Conservation (phyloP, 2,329 filamentous ascomycete genomes). For the Aulographum hederae region DNA sequence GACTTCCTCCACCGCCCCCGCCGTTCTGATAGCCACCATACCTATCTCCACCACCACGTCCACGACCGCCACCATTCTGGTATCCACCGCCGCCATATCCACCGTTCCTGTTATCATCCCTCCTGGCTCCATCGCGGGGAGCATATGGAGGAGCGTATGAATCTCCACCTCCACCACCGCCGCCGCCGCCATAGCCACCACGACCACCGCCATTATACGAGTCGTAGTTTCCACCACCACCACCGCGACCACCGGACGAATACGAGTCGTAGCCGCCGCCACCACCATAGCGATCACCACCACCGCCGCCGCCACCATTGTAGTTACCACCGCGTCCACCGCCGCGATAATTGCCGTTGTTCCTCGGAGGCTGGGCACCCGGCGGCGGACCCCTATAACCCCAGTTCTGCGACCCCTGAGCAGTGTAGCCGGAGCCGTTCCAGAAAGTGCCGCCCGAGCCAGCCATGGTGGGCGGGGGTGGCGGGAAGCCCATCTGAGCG, state of each 20-base stretch:
- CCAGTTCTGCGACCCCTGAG: not conserved
- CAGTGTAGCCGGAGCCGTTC: not conserved
- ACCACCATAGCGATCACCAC: slow-evolving; percentile 8
- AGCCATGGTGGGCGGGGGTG: slow-evolving; percentile 4
- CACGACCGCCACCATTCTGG: slow-evolving; percentile 3
- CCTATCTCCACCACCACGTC: not conserved
- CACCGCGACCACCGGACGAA: slow-evolving; percentile 9
- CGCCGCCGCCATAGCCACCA: slow-evolving; percentile 10
- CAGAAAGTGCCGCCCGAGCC: not conserved
- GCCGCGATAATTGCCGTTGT: not conserved
- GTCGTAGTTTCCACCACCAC: slow-evolving; percentile 8
- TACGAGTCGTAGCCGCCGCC: slow-evolving; percentile 9
- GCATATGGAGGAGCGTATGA: too few relatives aligned
- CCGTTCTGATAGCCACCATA: slow-evolving; percentile 1
- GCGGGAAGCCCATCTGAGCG: slow-evolving; percentile 3
- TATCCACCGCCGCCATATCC: slow-evolving; percentile 4
- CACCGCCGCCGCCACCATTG: slow-evolving; percentile 7
- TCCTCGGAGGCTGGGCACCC: slow-evolving; percentile 2
- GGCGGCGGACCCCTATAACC: not conserved
- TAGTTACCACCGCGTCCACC: slow-evolving; percentile 8
- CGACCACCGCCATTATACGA: slow-evolving; percentile 11
- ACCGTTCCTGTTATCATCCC: slow-evolving; percentile 8
- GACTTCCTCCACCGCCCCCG: slow-evolving; percentile 3
- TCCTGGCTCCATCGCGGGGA: too few relatives aligned
- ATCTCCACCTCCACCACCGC: slow-evolving; percentile 2